Evolutionary conservation across 2,329 filamentous ascomycete genomes (phyloP).

Genomic region (Uncinocarpus reesii): DNA sequence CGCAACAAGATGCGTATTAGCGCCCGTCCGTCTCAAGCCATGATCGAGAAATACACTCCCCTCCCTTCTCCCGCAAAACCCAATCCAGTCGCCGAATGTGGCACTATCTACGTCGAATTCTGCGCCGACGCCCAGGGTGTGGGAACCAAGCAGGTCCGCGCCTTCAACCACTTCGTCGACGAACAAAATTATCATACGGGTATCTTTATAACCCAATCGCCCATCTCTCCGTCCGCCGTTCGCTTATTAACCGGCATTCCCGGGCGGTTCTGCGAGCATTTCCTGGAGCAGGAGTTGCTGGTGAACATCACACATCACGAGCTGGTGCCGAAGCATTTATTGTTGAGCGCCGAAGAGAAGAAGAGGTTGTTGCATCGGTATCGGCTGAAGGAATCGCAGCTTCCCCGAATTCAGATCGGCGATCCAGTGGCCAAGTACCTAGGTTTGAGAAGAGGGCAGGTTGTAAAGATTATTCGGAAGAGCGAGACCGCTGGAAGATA

Average conservation of each 20-base stretch:
- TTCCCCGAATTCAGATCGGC: slow-evolving; percentile 80
- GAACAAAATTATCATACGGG: slow-evolving; percentile 77
- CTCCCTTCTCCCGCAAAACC: slow-evolving; percentile 59
- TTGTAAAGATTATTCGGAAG: slow-evolving; percentile 96
- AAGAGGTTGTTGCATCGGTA: slow-evolving; percentile 74
- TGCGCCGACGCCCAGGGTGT: slow-evolving; percentile 61
- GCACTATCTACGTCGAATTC: slow-evolving; percentile 91
- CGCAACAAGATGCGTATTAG: slow-evolving; percentile 79
- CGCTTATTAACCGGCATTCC: slow-evolving; percentile 73
- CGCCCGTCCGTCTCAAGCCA: slow-evolving; percentile 68
- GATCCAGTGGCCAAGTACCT: slow-evolving; percentile 91
- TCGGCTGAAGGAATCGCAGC: slow-evolving; percentile 90
- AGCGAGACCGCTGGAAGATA: slow-evolving; percentile 94
- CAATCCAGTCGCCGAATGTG: slow-evolving; percentile 60
- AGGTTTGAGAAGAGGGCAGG: slow-evolving; percentile 79
- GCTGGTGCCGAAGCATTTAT: slow-evolving; percentile 83
- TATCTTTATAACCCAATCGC: slow-evolving; percentile 74
- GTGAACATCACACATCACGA: slow-evolving; percentile 99
- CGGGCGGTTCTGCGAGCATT: slow-evolving; percentile 78
- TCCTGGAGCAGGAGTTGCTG: slow-evolving; percentile 87
- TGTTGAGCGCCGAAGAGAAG: slow-evolving; percentile 88
- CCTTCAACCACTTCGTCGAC: slow-evolving; percentile 73
- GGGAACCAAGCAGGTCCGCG: slow-evolving; percentile 84
- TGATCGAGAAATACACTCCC: slow-evolving; percentile 75
- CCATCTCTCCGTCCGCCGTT: slow-evolving; percentile 75